A percentile compares a stretch with the other conserved stretches of the same genome.
Evolutionary conservation across 2,329 filamentous ascomycete species (phyloP).

Genomic region (Aspergillus fijiensis): DNA sequence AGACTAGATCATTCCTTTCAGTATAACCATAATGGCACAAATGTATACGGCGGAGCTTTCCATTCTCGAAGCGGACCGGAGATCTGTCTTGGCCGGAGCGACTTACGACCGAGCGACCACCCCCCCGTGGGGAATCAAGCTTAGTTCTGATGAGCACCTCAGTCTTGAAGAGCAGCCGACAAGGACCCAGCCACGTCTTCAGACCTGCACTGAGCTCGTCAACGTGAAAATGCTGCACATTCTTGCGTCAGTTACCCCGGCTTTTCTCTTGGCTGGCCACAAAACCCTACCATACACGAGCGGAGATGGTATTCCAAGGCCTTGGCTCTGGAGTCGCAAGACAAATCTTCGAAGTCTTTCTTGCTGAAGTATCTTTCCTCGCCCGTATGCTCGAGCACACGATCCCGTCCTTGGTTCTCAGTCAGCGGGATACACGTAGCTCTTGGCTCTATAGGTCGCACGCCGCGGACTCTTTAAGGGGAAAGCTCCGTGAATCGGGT

Average conservation of each 20-base stretch:
- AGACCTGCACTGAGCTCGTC: too few relatives aligned
- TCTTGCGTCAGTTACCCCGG: neutral
- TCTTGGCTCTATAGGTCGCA: neutral
- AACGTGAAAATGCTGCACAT: neutral
- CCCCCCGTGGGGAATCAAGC: neutral
- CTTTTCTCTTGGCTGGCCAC: neutral
- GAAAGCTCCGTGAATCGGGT: neutral
- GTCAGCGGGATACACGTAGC: neutral
- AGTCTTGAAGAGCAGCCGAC: neutral
- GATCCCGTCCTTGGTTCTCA: neutral
- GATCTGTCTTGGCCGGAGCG: neutral
- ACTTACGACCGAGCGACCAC: neutral
- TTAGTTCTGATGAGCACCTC: neutral
- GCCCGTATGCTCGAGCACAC: neutral
- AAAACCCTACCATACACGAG: neutral
- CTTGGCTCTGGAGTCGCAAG: neutral
- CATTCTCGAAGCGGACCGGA: conserved; percentile 1
- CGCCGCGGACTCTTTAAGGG: neutral
- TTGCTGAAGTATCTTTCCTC: neutral
- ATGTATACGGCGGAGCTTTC: neutral
- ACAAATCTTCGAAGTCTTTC: too few relatives aligned
- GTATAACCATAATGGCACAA: too few relatives aligned
- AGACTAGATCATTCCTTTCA: too few relatives aligned
- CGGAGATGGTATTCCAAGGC: neutral
- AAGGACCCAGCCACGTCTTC: too few relatives aligned